These are phyloP conservation scores for Metschnikowia chrysomelidarum DNA, from an alignment of 805 yeast species.

Conservation along the genomic window DNA sequence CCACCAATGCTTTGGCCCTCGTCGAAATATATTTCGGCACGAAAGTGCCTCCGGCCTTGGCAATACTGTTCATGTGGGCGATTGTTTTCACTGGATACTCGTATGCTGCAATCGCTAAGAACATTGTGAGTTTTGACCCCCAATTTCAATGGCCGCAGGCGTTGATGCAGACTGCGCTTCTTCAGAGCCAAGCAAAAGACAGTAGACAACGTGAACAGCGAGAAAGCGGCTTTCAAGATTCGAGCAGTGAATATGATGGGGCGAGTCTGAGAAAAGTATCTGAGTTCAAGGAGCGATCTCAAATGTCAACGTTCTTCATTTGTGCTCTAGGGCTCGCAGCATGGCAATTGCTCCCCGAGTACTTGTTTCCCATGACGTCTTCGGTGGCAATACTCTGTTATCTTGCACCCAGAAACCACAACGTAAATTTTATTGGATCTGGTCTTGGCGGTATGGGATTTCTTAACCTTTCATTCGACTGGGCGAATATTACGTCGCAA, in stretches of 20 bases:
- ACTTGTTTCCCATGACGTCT: conserved; percentile 46
- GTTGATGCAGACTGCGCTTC: conserved; percentile 45
- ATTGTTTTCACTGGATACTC: conserved; percentile 54
- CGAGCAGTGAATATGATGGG: no score
- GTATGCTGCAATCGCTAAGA: conserved; percentile 49
- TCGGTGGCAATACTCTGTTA: conserved; percentile 50
- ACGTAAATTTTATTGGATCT: conserved; percentile 47
- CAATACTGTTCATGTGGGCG: conserved; percentile 48
- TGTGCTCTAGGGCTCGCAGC: conserved; percentile 24
- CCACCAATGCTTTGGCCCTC: conserved; percentile 46
- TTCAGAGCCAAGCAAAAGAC: conserved; percentile 23
- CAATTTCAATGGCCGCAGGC: conserved; percentile 50
- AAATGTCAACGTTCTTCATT: conserved; percentile 38
- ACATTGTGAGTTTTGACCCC: conserved; percentile 46
- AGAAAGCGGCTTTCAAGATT: neutral
- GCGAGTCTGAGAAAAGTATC: no score
- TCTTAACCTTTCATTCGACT: conserved; percentile 47
- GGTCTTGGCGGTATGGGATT: conserved; percentile 54
- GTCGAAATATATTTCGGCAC: conserved; percentile 45
- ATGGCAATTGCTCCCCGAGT: conserved; percentile 53
- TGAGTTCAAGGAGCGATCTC: conserved; percentile 10
- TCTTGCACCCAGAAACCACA: conserved; percentile 43
- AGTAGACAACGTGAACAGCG: conserved; percentile 1
- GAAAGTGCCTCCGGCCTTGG: conserved; percentile 29
- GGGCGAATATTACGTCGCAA: conserved; percentile 51